Conservation (phyloP, 352 stramenopile genomes). For the Discostella stelligera region DNA sequence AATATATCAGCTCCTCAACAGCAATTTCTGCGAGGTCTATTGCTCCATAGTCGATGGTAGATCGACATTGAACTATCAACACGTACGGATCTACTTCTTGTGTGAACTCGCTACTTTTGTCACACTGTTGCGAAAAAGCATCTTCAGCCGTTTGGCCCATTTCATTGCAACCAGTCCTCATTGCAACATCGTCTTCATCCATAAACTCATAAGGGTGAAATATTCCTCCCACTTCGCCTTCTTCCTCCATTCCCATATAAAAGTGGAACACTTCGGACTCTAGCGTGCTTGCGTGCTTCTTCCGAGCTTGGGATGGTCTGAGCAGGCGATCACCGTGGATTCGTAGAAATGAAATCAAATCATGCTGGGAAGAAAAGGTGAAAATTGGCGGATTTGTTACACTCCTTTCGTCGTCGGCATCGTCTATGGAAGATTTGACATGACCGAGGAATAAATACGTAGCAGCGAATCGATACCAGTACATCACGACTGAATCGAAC, state of each 20-base stretch:
- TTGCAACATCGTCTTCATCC: constrained; percentile 13
- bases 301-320: constrained; percentile 24
- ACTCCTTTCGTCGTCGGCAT: constrained; percentile 7
- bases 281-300: constrained; percentile 15
- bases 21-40: constrained; percentile 10
- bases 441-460: constrained; percentile 16
- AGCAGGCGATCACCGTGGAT: constrained; percentile 32
- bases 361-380: constrained; percentile 28
- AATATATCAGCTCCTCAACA: background rate
- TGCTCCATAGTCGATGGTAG: constrained; percentile 9
- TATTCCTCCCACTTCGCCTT: constrained; percentile 27
- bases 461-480: constrained; percentile 50
- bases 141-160: background rate
- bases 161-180: background rate
- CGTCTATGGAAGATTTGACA: constrained; percentile 2
- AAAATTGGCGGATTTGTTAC: constrained; percentile 30
- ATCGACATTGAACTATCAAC: constrained; percentile 51
- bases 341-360: constrained; percentile 36
- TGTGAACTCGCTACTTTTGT: constrained; percentile 13
- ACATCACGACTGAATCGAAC: constrained; percentile 54
- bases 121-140: background rate
- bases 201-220: constrained; percentile 22
- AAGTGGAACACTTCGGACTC: constrained; percentile 40
- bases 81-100: constrained; percentile 55
- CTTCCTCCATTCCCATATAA: constrained; percentile 25